Evolutionary conservation across 768 basidiomycete species (phyloP).

Genomic region (Steccherinum ochraceum): DNA sequence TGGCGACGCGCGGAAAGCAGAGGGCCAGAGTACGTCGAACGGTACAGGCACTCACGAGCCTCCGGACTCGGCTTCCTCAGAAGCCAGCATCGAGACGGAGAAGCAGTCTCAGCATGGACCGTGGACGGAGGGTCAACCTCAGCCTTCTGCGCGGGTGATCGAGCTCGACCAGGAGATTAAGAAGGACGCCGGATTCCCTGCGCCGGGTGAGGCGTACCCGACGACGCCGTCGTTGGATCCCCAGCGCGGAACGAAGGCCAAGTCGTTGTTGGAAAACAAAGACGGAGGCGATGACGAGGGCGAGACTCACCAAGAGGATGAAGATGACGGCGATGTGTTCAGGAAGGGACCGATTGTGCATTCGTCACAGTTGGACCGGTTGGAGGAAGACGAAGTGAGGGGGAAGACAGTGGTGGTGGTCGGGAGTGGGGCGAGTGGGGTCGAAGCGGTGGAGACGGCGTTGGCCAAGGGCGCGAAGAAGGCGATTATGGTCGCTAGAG

Average conservation of each 20-base stretch:
- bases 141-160: neutral
- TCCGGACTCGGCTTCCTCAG: neutral
- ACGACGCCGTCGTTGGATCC: neutral
- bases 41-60: no score
- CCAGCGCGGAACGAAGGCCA: no score
- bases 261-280: conserved; percentile 1
- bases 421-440: conserved; percentile 49
- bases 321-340: conserved; percentile 23
- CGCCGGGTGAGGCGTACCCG: conserved; percentile 6
- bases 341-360: conserved; percentile 33
- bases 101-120: neutral
- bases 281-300: neutral
- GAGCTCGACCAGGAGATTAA: conserved; percentile 6
- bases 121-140: neutral
- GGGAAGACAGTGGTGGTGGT: conserved; percentile 40
- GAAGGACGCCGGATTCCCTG: conserved; percentile 5
- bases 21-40: no score
- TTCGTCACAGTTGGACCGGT: conserved; percentile 40
- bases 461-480: conserved; percentile 27
- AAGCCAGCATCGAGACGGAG: no score
- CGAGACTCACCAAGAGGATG: neutral
- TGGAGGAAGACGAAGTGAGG: conserved; percentile 22
- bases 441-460: conserved; percentile 38
- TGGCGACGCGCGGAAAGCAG: conserved; percentile 1
- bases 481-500: conserved; percentile 33